Evolutionary conservation across 495 filamentous ascomycete species (phyloP).

Genomic region (Hyphodiscus hymeniophilus): DNA sequence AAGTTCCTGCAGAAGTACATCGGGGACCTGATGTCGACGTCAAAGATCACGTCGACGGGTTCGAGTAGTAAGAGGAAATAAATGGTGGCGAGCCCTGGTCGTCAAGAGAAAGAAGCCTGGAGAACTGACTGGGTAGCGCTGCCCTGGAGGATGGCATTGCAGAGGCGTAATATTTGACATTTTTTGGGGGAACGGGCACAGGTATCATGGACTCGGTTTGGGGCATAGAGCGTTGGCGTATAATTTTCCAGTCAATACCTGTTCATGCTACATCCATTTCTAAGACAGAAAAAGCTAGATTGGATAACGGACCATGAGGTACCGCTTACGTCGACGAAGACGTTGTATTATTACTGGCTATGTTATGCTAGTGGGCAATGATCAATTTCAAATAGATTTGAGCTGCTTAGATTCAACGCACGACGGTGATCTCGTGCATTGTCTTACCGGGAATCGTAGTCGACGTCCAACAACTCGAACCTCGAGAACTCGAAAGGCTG

Average conservation of each 20-base stretch:
- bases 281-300: slow-evolving; percentile 1
- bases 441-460: no score
- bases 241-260: slow-evolving; percentile 16
- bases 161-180: slow-evolving; percentile 5
- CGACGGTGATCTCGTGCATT: no score
- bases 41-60: slow-evolving; percentile 61
- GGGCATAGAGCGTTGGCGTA: slow-evolving; percentile 22
- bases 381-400: no score
- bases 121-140: not conserved
- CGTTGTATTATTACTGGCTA: no score
- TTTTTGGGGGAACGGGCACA: slow-evolving; percentile 1
- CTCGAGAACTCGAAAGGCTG: no score
- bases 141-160: slow-evolving; percentile 4
- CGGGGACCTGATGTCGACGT: slow-evolving; percentile 72
- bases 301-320: not conserved
- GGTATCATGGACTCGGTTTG: slow-evolving; percentile 1
- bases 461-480: no score
- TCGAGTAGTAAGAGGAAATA: slow-evolving; percentile 40
- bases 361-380: no score
- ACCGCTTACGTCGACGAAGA: no score
- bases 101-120: not conserved
- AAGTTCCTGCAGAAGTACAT: slow-evolving; percentile 90
- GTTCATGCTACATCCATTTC: slow-evolving; percentile 6
- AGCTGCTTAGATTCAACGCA: no score
- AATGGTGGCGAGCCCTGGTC: not conserved